Evolutionary conservation across 2,329 filamentous ascomycete species (phyloP), one percentile per base, ranked within the genome.

Genomic region (Pseudopyrenochaeta lycopersici): DNA sequence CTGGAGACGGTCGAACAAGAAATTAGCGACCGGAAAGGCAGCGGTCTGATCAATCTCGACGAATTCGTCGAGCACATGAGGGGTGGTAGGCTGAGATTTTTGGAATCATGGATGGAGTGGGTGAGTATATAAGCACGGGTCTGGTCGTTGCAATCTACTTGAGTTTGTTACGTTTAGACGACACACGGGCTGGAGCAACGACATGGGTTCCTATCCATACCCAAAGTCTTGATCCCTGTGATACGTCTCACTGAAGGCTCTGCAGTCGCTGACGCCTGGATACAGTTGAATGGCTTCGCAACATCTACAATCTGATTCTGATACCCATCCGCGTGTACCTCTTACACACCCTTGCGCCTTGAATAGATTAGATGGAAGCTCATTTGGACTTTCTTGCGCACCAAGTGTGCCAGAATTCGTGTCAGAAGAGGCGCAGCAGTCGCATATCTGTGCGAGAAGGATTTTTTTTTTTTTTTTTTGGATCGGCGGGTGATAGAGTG

Each of bases 31-130:
- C 83, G 91, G 21, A 91, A 90, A n/a, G 93, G 92, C 1, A 90
- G 88, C 5, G 94, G 92, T 1, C 86, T 88, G 68, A 79, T 98
- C 42, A 90, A 78, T 68, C 93, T 88, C 61, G 82, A 84, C 1
- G 95, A 98, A 75, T 96, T 98, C 75, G 88, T 91, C 66, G 79
- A 80, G 33, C 88, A 89, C 44, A 91, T 95, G 78, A 83, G 87
- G 40, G 57, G 86, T 20, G 78, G 80, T 23, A 86, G 87, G 69
- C 79, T 88, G 47, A 81, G 91, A 63, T 94, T 97, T 75, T 81
- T 97, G 41, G 91, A 91, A 54, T 91, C 87, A 66, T 98, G 94
- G 94, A 91, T 97, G 75, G 93, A 97, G 82, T 86, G 82, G 85
- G 85, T 66, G 81, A 82, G 72, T 51, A 56, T 68, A 36, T 68